Base-by-base conservation (phyloP, 2,329 filamentous ascomycete genomes). In the Arthrocladium fulminans region DNA sequence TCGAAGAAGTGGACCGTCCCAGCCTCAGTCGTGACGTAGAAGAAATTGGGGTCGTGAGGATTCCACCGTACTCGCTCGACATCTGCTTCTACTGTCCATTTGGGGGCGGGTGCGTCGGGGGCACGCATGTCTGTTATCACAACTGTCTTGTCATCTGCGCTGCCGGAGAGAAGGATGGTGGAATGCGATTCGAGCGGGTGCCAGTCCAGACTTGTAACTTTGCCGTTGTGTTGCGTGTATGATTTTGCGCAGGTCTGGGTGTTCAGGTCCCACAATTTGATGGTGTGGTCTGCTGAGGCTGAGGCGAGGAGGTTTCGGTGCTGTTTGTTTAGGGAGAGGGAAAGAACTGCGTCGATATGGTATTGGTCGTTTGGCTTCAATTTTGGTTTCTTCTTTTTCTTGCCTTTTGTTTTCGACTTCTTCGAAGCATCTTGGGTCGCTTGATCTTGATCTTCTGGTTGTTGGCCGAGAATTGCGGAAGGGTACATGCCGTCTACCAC, bases 401-500 rank as follows among this genome's bases (percentile, higher is more conserved):
- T 89, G 62, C 81, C 83, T 55, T 74, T 67, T 51, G 73, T 72
- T 22, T 40, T 59, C 54, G 23, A 57, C 42, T 30, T 57, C 48
- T 30, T 43, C 2, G 25, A 44, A 22, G 13, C 19, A 45, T 27
- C 47, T 34, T 51, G 45, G 10, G 32, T 42, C 19, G 75, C 74
- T 13, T 71, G 70, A 39, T 73, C 74, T 30, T 73, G 59, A 15
- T 73, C 67, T 35, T 73, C 70, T 27, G 70, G 71, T 48, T 78
- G 81, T 62, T 90, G 85, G 8, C 92, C 92, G 3, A 98, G 80
- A 54, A 98, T 94, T 8, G 90, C 89, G 63, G 95, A 94, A 19
- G 92, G 92, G 63, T 96, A 98, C 86, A 98, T 94, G 79, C 85
- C 86, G 70, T 98, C 92, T 45, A 98, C 81, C 6, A 88, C 84